A percentile compares a stretch with the other conserved stretches of the same genome.
phyloP scores from a whole-genome alignment of 179 eudicot species.

The Spergularia azorica region DNA sequence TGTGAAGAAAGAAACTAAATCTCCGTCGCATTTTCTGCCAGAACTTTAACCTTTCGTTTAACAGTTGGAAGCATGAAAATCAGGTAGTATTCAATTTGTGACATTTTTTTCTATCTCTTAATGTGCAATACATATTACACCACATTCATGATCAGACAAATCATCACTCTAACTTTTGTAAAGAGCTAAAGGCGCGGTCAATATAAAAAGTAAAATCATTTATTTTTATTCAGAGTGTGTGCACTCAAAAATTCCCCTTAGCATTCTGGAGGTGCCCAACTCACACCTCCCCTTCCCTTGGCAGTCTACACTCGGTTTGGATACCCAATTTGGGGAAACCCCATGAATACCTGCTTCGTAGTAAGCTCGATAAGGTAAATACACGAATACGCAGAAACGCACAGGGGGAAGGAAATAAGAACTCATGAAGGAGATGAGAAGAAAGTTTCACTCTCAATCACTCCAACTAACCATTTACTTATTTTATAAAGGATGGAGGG shows the following conservation, averaged over 20 bases:
- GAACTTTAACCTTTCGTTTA: neutral
- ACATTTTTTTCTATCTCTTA: too few relatives aligned
- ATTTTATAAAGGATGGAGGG: neutral
- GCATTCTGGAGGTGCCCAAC: too few relatives aligned
- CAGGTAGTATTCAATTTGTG: neutral
- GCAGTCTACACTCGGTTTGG: neutral
- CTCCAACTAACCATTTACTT: neutral
- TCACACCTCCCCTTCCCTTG: too few relatives aligned
- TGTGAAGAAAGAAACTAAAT: neutral
- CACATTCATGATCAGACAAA: neutral
- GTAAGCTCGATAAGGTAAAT: too few relatives aligned
- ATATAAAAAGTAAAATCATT: neutral
- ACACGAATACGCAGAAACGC: too few relatives aligned
- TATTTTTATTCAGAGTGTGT: too few relatives aligned
- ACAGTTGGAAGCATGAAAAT: neutral
- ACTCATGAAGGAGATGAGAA: neutral
- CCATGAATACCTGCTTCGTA: too few relatives aligned
- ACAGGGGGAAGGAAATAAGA: neutral
- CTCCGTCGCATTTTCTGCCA: neutral
- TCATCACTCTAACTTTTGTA: neutral
- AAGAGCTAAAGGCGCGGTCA: neutral
- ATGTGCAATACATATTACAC: neutral
- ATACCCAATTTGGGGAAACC: neutral
- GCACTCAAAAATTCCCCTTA: too few relatives aligned
- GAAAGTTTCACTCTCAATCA: neutral